Evolutionary conservation across 208 protist species (phyloP).

Genomic region (Naegleria gruberi): DNA sequence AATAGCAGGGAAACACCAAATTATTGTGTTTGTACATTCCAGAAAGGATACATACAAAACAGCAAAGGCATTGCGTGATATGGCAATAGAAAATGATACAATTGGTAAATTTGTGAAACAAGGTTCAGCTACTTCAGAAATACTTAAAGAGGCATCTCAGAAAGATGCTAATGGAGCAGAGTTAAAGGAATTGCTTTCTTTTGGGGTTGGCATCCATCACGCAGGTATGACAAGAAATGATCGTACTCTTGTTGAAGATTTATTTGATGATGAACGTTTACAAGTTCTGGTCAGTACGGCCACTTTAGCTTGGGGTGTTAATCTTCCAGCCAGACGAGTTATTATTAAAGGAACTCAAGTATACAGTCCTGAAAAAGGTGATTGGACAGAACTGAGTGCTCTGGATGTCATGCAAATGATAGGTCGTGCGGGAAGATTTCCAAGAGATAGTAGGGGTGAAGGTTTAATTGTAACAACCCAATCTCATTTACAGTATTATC

Average conservation of each 20-base stretch:
- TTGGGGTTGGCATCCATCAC: constrained; percentile 98
- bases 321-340: constrained; percentile 98
- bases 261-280: constrained; percentile 92
- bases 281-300: constrained; percentile 96
- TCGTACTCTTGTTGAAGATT: constrained; percentile 87
- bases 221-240: constrained; percentile 92
- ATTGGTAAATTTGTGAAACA: constrained; percentile 74
- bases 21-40: constrained; percentile 98
- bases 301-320: constrained; percentile 99
- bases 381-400: constrained; percentile 84
- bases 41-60: constrained; percentile 96
- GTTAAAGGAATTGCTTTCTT: constrained; percentile 77
- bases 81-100: constrained; percentile 69
- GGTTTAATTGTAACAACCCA: constrained; percentile 88
- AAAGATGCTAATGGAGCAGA: constrained; percentile 39
- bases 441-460: constrained; percentile 84
- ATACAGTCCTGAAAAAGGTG: constrained; percentile 92
- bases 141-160: constrained; percentile 60
- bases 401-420: constrained; percentile 99
- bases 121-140: constrained; percentile 61
- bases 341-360: constrained; percentile 99
- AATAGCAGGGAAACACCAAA: constrained; percentile 79
- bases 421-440: constrained; percentile 92
- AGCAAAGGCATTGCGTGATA: constrained; percentile 73
- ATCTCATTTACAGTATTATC: constrained; percentile 93